Evolutionary conservation across 768 basidiomycete species (phyloP), one percentile per base, ranked within the genome.

Genomic region (Boletus reticulatus): DNA sequence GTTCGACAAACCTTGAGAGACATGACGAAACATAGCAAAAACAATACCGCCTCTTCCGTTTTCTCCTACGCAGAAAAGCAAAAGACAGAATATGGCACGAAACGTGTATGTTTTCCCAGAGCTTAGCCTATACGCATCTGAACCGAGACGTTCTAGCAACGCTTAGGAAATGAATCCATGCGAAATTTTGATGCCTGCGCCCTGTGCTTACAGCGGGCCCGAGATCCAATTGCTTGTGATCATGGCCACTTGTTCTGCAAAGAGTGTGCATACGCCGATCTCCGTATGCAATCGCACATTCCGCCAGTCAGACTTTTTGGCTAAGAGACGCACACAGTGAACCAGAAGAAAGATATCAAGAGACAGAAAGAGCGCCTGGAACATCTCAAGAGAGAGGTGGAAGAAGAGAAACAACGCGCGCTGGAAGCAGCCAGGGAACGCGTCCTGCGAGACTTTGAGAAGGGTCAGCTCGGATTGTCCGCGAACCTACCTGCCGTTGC

Each of bases 241-340:
- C 82, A 90, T 48, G 97, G 97, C 0, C 97, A 98, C 72, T 62
- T 98, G 22, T 98, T 94, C 70, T 99, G 97, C 80, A 92, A 89
- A 68, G 96, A 98, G 74, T 98, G 97, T 64, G 88, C 88, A 24
- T 84, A 94, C 56, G 84, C 88, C 2, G 92, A 95, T 66, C 82
- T 96, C 29, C 70, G 89, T 91, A 74, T 68, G 87, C 20, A 29
- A 44, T 49, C 34, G n/a, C 38, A 9, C 52, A 34, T 41, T 52
- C 49, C 16, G 13, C 52, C 51, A 50, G 59, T 24, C 53, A 39
- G 45, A 32, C 14, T 16, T 36, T 17, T 44, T 48, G 50, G 41
- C 53, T 64, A 12, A 68, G 48, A 41, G 32, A 46, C 45, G n/a
- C 57, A 39, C 56, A 31, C 65, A 92, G 90, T 96, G 62, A 76